Percentiles rank a stretch among this genome's conserved stretches.
These are phyloP conservation scores for Mycena vitilis DNA, from an alignment of 768 basidiomycete genomes.

Conservation along the genomic window DNA sequence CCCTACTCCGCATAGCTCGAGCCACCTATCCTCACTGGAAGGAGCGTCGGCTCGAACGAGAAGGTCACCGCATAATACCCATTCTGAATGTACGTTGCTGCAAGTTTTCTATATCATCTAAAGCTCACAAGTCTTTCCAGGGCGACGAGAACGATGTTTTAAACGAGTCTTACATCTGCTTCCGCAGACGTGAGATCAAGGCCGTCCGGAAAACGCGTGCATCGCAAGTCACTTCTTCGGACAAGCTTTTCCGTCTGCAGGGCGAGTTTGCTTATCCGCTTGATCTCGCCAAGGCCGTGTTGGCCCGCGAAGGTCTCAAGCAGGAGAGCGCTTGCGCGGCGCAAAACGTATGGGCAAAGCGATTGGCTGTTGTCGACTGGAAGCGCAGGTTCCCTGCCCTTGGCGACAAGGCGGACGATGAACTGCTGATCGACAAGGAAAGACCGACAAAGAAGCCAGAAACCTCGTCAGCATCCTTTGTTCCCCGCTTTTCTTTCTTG, in stretches of 20 bases:
- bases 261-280: conserved; percentile 78
- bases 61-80: conserved; percentile 90
- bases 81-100: conserved; percentile 81
- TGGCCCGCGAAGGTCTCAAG: conserved; percentile 83
- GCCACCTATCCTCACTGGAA: conserved; percentile 92
- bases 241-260: conserved; percentile 88
- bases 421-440: conserved; percentile 64
- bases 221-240: conserved; percentile 87
- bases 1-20: conserved; percentile 75
- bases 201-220: conserved; percentile 94
- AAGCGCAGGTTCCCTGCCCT: conserved; percentile 80
- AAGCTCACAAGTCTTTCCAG: conserved; percentile 48
- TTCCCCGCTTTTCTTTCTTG: neutral
- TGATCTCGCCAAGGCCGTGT: conserved; percentile 76
- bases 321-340: conserved; percentile 69
- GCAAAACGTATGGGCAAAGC: conserved; percentile 81
- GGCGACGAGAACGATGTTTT: conserved; percentile 90
- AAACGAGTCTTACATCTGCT: conserved; percentile 97
- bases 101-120: neutral
- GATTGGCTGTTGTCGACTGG: conserved; percentile 79
- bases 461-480: conserved; percentile 29
- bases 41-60: conserved; percentile 82
- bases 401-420: conserved; percentile 76
- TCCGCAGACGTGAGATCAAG: conserved; percentile 95
- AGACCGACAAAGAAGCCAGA: conserved; percentile 60